Evolutionary conservation across 2,329 filamentous ascomycete species (phyloP).

Genomic region (Xylaria sp.): DNA sequence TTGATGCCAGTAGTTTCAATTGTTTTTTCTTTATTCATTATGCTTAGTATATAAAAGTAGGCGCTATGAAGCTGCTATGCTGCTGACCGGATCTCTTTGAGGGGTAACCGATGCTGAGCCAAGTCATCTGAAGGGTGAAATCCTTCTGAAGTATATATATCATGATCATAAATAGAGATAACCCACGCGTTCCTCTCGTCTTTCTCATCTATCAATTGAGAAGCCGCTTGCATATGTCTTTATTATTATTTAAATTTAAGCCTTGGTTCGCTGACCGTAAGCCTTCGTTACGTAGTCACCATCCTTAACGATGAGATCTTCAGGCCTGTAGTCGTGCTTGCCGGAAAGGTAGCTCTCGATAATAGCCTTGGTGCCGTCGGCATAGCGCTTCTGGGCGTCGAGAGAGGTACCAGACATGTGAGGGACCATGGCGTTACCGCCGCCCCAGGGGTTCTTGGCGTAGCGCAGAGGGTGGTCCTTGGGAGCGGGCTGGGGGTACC

Average conservation of each 20-base stretch:
- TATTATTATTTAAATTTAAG: constrained; percentile 9
- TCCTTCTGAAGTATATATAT: constrained; percentile 28
- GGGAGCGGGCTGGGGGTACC: constrained; percentile 98
- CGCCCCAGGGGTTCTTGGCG: constrained; percentile 93
- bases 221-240: neutral
- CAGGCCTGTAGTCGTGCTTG: constrained; percentile 83
- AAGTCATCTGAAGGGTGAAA: constrained; percentile 7
- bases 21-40: constrained; percentile 28
- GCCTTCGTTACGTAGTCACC: constrained; percentile 97
- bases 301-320: constrained; percentile 90
- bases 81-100: neutral
- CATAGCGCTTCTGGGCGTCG: constrained; percentile 94
- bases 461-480: constrained; percentile 92
- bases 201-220: constrained; percentile 9
- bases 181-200: neutral
- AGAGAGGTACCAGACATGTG: constrained; percentile 99
- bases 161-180: constrained; percentile 13
- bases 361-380: constrained; percentile 87
- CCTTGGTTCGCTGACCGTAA: constrained; percentile 78
- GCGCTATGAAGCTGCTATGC: constrained; percentile 22
- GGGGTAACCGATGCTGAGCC: neutral
- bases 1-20: neutral
- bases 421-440: constrained; percentile 97
- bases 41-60: constrained; percentile 7
- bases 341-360: constrained; percentile 91